These are phyloP conservation scores for Lentinus polychrous DNA, from an alignment of 1,284 basidiomycete species.

Conservation along the genomic window DNA sequence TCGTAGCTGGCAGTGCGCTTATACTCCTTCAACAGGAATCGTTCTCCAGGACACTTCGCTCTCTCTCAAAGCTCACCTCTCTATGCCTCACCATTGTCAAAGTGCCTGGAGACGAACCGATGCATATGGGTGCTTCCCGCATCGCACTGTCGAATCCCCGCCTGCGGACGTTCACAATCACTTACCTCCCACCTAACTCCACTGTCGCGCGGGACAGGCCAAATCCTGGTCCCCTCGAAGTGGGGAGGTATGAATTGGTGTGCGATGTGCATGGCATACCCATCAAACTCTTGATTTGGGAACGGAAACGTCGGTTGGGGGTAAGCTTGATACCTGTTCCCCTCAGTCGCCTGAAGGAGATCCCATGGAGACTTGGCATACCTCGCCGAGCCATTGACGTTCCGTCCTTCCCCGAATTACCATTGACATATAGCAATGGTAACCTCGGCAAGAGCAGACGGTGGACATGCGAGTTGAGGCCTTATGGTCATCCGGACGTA, in stretches of 20 bases:
- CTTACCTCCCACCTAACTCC: conserved; percentile 42
- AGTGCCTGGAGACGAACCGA: conserved; percentile 55
- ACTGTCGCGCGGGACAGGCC: not conserved
- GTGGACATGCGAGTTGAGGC: conserved; percentile 43
- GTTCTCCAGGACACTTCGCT: conserved; percentile 34
- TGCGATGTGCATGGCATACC: conserved; percentile 38
- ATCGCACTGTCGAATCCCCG: conserved; percentile 62
- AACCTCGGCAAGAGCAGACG: conserved; percentile 17
- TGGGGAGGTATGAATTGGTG: conserved; percentile 47
- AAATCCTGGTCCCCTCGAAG: conserved; percentile 20
- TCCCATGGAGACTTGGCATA: too few species aligned
- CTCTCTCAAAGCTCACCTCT: conserved; percentile 52
- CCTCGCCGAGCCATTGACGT: too few species aligned
- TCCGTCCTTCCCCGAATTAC: too few species aligned
- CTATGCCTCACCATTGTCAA: conserved; percentile 57
- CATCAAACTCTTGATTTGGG: conserved; percentile 33
- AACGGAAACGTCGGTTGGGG: conserved; percentile 32
- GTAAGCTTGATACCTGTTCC: too few species aligned
- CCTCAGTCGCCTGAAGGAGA: too few species aligned
- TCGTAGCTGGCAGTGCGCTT: conserved; percentile 6
- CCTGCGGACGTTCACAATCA: conserved; percentile 52
- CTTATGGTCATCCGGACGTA: conserved; percentile 31
- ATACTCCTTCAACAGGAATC: conserved; percentile 26
- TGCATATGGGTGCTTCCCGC: conserved; percentile 48
- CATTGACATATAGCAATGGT: not conserved